Evolutionary conservation across 1,139 yeast genomes (phyloP), one percentile per base, ranked within the genome.

Genomic region (Suzukiozyma palmioleophila): DNA sequence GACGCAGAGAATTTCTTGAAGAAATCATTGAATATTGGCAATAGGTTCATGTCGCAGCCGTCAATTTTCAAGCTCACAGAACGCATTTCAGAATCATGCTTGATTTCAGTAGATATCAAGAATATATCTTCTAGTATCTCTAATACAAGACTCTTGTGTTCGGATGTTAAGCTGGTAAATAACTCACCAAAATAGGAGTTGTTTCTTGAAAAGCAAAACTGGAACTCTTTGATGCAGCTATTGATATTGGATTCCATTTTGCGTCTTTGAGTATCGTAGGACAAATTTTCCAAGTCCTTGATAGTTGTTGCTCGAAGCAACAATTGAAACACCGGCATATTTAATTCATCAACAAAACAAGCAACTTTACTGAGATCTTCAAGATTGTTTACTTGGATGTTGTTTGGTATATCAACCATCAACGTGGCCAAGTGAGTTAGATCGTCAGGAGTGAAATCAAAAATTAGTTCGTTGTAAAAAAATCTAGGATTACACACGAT

Each of bases 321-420:
- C 15, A 78, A 54, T 50, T 81, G 87, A 38, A 69, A 65, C 1
- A 78, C 50, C 0, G 79, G 73, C 25, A 81, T 51, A 49, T 77
- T 80, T 54, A 78, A 79, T 39, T 75, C 79, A 44, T 74, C 69
- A n/a, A 66, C 58, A 1, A 44, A 32, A 2, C 37, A n/a, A 1
- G 58, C 48, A 12, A 49, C 38, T 2, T 37, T 38, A 10, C 44
- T 41, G n/a, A 66, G 46, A 26, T 62, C 66, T 3, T 43, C 45
- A 10, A 54, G 41, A 3, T 44, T 37, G 3, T 32, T 36, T 13
- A 57, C 48, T 33, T 26, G 11, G 38, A 34, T n/a, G n/a, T 28
- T 15, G 11, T 41, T 39, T 36, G 36, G 36, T 3, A 33, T 36
- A 10, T 37, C 37, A 32, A 56, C 37, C 33, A 57, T 26, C 8